Conservation (phyloP, 495 filamentous ascomycete genomes). For the Hypomontagnella monticulosa region DNA sequence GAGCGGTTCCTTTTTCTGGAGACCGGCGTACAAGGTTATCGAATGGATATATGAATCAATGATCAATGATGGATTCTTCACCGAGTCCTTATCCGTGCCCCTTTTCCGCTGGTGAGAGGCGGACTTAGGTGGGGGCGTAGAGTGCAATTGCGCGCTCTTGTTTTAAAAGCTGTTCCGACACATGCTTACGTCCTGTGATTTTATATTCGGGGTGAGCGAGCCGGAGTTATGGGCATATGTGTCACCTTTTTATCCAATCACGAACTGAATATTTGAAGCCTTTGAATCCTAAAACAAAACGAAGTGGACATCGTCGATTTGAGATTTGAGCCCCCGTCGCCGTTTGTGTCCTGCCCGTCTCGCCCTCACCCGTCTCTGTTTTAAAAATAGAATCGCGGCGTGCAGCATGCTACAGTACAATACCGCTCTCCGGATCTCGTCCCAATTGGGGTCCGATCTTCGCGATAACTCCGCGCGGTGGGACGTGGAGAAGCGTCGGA, state of each 20-base stretch:
- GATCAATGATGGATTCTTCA: slow-evolving; percentile 24
- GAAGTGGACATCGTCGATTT: slow-evolving; percentile 22
- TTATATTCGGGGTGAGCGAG: slow-evolving; percentile 32
- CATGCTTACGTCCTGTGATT: slow-evolving; percentile 28
- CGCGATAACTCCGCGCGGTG: not conserved
- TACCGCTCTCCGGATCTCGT: slow-evolving; percentile 5
- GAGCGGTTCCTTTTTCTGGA: slow-evolving; percentile 17
- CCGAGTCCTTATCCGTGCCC: slow-evolving; percentile 23
- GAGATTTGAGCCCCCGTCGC: slow-evolving; percentile 22
- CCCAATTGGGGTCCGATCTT: slow-evolving; percentile 22
- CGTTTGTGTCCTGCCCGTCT: not conserved
- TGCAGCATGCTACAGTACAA: slow-evolving; percentile 12
- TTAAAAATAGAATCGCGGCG: slow-evolving; percentile 42
- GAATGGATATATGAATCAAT: slow-evolving; percentile 14
- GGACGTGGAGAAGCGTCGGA: slow-evolving; percentile 4
- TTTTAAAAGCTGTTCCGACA: slow-evolving; percentile 12
- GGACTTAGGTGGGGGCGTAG: slow-evolving; percentile 18
- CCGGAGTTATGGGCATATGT: slow-evolving; percentile 19
- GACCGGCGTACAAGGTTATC: slow-evolving; percentile 1
- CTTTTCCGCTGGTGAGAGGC: slow-evolving; percentile 5
- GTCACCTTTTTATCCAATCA: slow-evolving; percentile 30
- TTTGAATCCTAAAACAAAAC: slow-evolving; percentile 28
- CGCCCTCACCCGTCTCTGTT: not conserved
- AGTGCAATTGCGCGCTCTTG: not conserved
- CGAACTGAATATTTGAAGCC: slow-evolving; percentile 5